A percentile compares a stretch with the other conserved stretches of the same genome.
These are phyloP conservation scores for Vachellia pachyceras DNA, from an alignment of 306 rosid genomes.

Conservation along the genomic window DNA sequence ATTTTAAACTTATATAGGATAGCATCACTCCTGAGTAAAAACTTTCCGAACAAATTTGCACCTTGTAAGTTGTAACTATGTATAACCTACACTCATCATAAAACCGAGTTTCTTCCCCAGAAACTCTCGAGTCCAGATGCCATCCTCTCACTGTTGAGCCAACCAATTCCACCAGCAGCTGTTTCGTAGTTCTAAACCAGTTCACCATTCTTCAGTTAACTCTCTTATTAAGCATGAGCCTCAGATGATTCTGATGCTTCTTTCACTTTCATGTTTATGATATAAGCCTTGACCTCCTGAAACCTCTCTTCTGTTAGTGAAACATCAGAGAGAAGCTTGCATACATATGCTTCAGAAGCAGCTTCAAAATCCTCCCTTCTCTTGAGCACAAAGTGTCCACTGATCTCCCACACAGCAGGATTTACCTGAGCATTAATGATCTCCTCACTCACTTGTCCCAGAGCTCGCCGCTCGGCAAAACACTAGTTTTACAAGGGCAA, in stretches of 20 bases:
- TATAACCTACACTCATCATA: neutral
- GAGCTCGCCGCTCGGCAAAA: conserved; percentile 39
- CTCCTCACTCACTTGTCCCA: conserved; percentile 39
- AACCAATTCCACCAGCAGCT: neutral
- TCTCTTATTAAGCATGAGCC: neutral
- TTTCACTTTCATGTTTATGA: conserved; percentile 12
- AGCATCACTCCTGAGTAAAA: no score
- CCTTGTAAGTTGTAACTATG: no score
- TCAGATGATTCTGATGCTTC: conserved; percentile 21
- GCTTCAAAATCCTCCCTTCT: conserved; percentile 33
- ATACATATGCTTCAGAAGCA: conserved; percentile 32
- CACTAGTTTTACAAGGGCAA: conserved; percentile 24
- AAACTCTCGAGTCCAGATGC: neutral
- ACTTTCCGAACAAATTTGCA: no score
- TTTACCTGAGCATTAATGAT: conserved; percentile 23
- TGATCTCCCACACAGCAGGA: conserved; percentile 46
- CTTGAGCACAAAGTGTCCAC: conserved; percentile 42
- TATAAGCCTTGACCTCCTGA: conserved; percentile 29
- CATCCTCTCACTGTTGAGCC: neutral
- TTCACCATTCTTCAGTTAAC: neutral
- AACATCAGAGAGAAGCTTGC: conserved; percentile 40
- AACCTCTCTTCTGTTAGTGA: conserved; percentile 40
- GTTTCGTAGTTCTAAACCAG: conserved; percentile 2
- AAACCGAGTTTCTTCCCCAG: neutral
- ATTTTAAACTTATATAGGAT: no score